These are phyloP conservation scores for Neofusicoccum cordaticola DNA, from an alignment of 2,329 filamentous ascomycete genomes.

Conservation along the genomic window DNA sequence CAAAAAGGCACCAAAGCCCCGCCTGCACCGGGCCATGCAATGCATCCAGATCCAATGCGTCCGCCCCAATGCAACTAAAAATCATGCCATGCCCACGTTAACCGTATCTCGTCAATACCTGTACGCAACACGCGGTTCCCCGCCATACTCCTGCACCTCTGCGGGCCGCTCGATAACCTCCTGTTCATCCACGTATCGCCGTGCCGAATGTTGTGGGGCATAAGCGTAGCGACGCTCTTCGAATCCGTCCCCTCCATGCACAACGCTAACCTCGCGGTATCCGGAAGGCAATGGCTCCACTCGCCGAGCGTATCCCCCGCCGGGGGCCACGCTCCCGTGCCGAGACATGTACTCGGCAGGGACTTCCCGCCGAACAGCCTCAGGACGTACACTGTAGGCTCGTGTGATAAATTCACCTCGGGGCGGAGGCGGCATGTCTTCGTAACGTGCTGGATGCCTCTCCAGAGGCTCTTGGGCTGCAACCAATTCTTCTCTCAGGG, in stretches of 20 bases:
- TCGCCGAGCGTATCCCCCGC: constrained; percentile 25
- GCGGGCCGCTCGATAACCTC: constrained; percentile 19
- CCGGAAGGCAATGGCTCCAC: constrained; percentile 29
- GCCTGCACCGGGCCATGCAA: not conserved
- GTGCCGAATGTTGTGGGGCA: constrained; percentile 24
- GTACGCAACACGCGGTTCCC: constrained; percentile 33
- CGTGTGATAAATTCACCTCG: constrained; percentile 31
- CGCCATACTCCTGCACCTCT: constrained; percentile 29
- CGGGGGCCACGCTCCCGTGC: constrained; percentile 43
- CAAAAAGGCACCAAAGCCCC: not conserved
- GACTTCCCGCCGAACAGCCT: constrained; percentile 33
- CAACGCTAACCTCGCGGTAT: constrained; percentile 41
- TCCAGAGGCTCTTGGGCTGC: constrained; percentile 24
- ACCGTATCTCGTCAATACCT: constrained; percentile 28
- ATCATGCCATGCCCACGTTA: not conserved
- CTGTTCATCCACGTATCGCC: constrained; percentile 42
- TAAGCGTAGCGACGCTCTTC: constrained; percentile 34
- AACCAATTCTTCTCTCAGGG: constrained; percentile 17
- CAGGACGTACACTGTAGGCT: constrained; percentile 40
- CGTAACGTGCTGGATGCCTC: constrained; percentile 31
- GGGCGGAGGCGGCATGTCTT: constrained; percentile 35
- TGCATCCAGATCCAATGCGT: not conserved
- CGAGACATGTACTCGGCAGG: constrained; percentile 33
- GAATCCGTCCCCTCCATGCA: constrained; percentile 30
- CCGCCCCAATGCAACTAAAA: not conserved